These are phyloP conservation scores for Saitozyma sp. DNA, from an alignment of 768 basidiomycete species.

Conservation along the genomic window DNA sequence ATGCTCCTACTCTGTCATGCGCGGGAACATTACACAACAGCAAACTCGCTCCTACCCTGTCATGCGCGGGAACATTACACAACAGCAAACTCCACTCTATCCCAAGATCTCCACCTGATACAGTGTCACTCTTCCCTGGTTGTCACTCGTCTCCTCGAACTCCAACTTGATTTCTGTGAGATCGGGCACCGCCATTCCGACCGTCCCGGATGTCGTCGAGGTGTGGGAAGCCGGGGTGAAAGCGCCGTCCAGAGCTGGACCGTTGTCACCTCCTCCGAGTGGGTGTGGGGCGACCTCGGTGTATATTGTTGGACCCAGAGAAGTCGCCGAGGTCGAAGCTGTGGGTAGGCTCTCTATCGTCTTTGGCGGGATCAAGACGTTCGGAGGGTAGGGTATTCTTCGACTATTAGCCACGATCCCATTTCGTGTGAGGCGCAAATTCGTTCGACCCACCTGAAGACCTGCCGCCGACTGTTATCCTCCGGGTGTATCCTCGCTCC, in stretches of 20 bases:
- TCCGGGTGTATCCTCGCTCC: constrained; percentile 47
- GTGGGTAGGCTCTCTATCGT: not conserved
- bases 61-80: too few relatives aligned
- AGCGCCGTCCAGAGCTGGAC: constrained; percentile 7
- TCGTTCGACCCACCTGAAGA: constrained; percentile 34
- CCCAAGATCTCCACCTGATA: constrained; percentile 47
- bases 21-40: too few relatives aligned
- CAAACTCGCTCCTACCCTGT: too few relatives aligned
- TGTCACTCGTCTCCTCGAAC: constrained; percentile 50
- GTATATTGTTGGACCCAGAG: constrained; percentile 11
- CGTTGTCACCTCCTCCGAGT: constrained; percentile 7
- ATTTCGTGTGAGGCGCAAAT: not conserved
- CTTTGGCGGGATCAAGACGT: constrained; percentile 5
- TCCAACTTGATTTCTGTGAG: constrained; percentile 48
- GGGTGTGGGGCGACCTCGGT: constrained; percentile 24
- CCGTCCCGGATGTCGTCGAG: not conserved
- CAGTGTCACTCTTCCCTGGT: constrained; percentile 44
- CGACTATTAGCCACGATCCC: not conserved
- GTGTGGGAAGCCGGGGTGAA: not conserved
- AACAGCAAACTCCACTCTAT: not conserved
- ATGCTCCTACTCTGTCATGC: too few relatives aligned
- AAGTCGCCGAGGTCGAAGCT: not conserved
- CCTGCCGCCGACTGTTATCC: constrained; percentile 46
- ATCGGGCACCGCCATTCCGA: constrained; percentile 9
- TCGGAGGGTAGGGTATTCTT: constrained; percentile 20